Conservation (phyloP, 129 eudicot species). For the Arctium minus region DNA sequence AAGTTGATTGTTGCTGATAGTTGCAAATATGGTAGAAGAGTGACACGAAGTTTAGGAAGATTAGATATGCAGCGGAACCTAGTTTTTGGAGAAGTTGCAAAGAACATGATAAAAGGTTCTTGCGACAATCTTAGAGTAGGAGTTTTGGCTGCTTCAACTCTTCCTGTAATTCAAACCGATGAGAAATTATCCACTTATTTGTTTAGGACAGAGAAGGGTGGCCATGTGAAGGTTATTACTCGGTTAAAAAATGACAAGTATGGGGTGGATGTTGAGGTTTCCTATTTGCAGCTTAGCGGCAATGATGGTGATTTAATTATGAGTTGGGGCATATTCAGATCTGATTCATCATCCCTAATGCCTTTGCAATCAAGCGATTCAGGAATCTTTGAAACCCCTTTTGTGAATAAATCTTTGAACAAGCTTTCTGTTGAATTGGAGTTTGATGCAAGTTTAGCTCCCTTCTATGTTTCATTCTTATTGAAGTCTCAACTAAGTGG, state of each 20-base stretch:
- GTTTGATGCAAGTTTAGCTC: slow-evolving; percentile 70
- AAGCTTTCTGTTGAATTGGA: slow-evolving; percentile 49
- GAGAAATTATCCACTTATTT: slow-evolving; percentile 43
- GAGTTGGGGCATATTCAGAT: slow-evolving; percentile 80
- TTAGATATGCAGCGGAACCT: slow-evolving; percentile 22
- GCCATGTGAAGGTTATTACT: slow-evolving; percentile 68
- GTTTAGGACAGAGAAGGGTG: slow-evolving; percentile 64
- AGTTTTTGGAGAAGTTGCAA: slow-evolving; percentile 19
- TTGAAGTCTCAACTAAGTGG: slow-evolving; percentile 38
- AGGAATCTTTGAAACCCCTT: slow-evolving; percentile 46
- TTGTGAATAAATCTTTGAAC: slow-evolving; percentile 36
- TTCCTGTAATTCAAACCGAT: slow-evolving; percentile 36
- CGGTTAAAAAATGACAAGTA: slow-evolving; percentile 42
- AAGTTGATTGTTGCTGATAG: slow-evolving; percentile 20
- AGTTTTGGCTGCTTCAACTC: slow-evolving; percentile 45
- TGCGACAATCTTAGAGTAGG: slow-evolving; percentile 17
- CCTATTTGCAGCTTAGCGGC: slow-evolving; percentile 33
- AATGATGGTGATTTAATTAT: slow-evolving; percentile 41
- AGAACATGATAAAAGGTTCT: slow-evolving; percentile 18
- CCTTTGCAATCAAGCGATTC: slow-evolving; percentile 43
- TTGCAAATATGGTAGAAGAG: slow-evolving; percentile 23
- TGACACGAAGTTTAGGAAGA: slow-evolving; percentile 19
- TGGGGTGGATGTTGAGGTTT: slow-evolving; percentile 51
- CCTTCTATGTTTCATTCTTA: slow-evolving; percentile 67
- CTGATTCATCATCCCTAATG: slow-evolving; percentile 65